Percentiles rank a stretch among this genome's conserved stretches.
phyloP scores from a whole-genome alignment of 768 basidiomycete species.

The Boletus pseudopeckii region DNA sequence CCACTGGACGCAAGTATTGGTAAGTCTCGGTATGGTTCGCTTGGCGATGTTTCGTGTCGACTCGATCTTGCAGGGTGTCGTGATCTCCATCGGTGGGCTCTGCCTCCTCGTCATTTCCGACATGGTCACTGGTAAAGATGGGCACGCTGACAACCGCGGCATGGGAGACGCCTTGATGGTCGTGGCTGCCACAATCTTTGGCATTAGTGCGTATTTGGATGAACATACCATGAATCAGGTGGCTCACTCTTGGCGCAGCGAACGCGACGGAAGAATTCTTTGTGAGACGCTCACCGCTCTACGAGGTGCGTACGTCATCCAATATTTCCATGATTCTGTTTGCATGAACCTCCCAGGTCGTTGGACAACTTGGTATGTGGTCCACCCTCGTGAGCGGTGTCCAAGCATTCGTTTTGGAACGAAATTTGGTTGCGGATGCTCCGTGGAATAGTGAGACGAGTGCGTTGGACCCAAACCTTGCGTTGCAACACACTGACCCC shows the following conservation, averaged over 20 bases:
- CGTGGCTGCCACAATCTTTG: constrained; percentile 79
- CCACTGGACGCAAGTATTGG: constrained; percentile 80
- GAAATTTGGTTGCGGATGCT: constrained; percentile 53
- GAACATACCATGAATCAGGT: not conserved
- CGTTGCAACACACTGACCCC: constrained; percentile 35
- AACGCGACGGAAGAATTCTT: constrained; percentile 89
- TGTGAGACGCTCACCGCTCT: constrained; percentile 74
- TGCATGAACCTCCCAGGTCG: constrained; percentile 42
- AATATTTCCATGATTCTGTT: not conserved
- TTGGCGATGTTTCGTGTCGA: not conserved
- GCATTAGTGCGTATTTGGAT: constrained; percentile 57
- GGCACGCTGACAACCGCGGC: constrained; percentile 54
- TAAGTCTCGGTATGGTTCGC: constrained; percentile 26
- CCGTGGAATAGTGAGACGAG: constrained; percentile 72
- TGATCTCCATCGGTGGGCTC: constrained; percentile 68
- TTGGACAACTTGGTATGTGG: constrained; percentile 85
- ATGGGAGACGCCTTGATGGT: constrained; percentile 86
- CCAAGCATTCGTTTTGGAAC: constrained; percentile 73
- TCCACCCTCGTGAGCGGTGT: constrained; percentile 72
- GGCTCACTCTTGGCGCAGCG: constrained; percentile 40
- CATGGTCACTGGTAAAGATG: constrained; percentile 70
- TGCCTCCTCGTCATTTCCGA: constrained; percentile 80
- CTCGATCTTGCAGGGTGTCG: constrained; percentile 49
- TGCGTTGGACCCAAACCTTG: constrained; percentile 31
- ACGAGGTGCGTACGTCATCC: constrained; percentile 48